Base-by-base conservation (phyloP, 305 asterid species). In the Fraxinus sp. region DNA sequence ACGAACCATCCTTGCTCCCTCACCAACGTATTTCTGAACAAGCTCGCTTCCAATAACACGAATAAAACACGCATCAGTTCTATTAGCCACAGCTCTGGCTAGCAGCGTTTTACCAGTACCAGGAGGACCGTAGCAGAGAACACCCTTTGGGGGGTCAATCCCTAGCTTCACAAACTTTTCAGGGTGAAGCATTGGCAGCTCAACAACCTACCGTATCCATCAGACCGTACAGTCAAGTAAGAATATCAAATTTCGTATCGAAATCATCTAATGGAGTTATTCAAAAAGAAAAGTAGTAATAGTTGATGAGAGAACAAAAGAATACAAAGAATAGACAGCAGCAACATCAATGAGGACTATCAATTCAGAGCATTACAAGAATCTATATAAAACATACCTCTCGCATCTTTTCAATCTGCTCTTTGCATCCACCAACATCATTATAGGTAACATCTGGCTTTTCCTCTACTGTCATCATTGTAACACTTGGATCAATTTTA, bases 381-480 rank as follows among this genome's bases (percentile, higher is more conserved):
- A 79, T 74, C 18, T 78, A 0, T 39, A 44, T 62, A 18, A 77
- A 81, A 84, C 81, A 68, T 39, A 95, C 99, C 98, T 95, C 99
- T 84, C 99, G 82, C 98, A 95, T 95, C 89, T 94, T 95, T 83
- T 95, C 99, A 86, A 95, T 95, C 87, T 95, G 99, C 86, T 95
- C 99, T 90, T 94, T 95, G 18, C 99, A 94, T 59, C 99, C 99
- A 82, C 99, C 99, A 83, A 95, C 99, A 87, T 95, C 99, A 86
- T 92, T 92, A 80, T 94, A 95, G 59, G 99, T 94, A 52, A 95
- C 99, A 90, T 95, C 98, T 7, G 99, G 99, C 83, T 95, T 95
- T 88, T 95, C 98, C 86, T 95, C 99, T 55, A 95, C 99, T 16
- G 99, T 95, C 99, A 95, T 95, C 99, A 95, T 95, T 75, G 99